Base-by-base conservation (phyloP, 768 basidiomycete genomes). In the Lactarius evosmus region DNA sequence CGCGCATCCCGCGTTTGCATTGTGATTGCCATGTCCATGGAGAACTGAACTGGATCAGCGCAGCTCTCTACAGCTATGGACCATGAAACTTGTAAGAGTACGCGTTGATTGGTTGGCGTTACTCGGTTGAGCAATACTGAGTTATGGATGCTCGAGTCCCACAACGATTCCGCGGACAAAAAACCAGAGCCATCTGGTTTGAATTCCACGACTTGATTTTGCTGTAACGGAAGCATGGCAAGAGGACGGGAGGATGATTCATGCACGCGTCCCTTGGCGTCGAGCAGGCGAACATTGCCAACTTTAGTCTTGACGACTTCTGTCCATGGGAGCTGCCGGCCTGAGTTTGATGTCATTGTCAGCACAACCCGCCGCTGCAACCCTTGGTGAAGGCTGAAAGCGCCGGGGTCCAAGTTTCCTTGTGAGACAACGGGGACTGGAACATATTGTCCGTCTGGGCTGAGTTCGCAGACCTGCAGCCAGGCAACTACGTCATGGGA, bases 121-220 rank as follows among this genome's bases (percentile, higher is more conserved):
- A 94, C 87, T 30, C 88, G 84, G 73, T 99, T 96, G 65, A 99
- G 81, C 50, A 95, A 77, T 17, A 85, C 73, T 14, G 93, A 94
- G 68, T 93, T 86, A 73, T 98, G 97, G 14, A 92, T 77, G 62
- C 94, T 93, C 1, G 93, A 93, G 75, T 99, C 97, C 95, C 96
- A 98, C 7, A 91, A 79, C 1, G 88, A 88, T 60, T 86, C 83
- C 9, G 85, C 87, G 25, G 80, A 76, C 51, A 98, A 74, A 7
- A 74, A 73, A 12, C 91, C 87, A 8, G 90, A 91, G 3, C 96
- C 95, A 74, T 98, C 95, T 1, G 88, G 81, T 69, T 80, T 86
- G 78, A 91, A 94, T 67, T 91, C 85, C 25, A 93, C 77, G 1
- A 71, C 73, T 75, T 91, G 89, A 22, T 90, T 85, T 73, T 87